A percentile compares a stretch with the other conserved stretches of the same genome.
These are phyloP conservation scores for Thielaviopsis populi DNA, from an alignment of 2,329 filamentous ascomycete genomes.

Conservation along the genomic window DNA sequence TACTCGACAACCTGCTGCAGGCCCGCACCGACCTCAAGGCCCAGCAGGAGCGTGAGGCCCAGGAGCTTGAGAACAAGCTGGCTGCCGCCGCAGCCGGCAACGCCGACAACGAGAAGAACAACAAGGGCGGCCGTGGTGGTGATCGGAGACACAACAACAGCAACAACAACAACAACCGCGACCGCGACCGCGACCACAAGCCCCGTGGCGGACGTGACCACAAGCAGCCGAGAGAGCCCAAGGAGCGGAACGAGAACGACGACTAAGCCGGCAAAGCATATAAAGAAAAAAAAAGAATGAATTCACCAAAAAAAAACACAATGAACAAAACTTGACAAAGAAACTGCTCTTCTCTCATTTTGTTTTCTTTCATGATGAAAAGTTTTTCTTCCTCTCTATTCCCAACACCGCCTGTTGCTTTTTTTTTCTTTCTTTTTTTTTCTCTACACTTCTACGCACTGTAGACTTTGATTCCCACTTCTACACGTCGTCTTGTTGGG, in stretches of 20 bases:
- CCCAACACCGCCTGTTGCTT: not conserved
- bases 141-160: conserved; percentile 23
- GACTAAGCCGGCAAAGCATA: conserved; percentile 28
- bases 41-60: conserved; percentile 62
- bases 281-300: conserved; percentile 10
- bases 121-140: conserved; percentile 21
- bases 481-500: not conserved
- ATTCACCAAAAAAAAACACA: not conserved
- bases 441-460: not conserved
- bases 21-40: conserved; percentile 68
- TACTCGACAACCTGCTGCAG: conserved; percentile 60
- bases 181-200: conserved; percentile 20
- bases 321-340: conserved; percentile 8
- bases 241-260: conserved; percentile 41
- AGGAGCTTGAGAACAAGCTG: conserved; percentile 55
- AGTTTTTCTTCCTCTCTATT: not conserved
- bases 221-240: conserved; percentile 28
- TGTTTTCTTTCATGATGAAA: not conserved
- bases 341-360: not conserved
- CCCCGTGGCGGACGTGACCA: conserved; percentile 23
- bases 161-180: conserved; percentile 19
- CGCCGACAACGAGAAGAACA: conserved; percentile 21
- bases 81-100: conserved; percentile 28
- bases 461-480: not conserved
- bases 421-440: not conserved